These are phyloP conservation scores for Aspergillus mulundensis DNA, from an alignment of 495 filamentous ascomycete species.

Conservation along the genomic window DNA sequence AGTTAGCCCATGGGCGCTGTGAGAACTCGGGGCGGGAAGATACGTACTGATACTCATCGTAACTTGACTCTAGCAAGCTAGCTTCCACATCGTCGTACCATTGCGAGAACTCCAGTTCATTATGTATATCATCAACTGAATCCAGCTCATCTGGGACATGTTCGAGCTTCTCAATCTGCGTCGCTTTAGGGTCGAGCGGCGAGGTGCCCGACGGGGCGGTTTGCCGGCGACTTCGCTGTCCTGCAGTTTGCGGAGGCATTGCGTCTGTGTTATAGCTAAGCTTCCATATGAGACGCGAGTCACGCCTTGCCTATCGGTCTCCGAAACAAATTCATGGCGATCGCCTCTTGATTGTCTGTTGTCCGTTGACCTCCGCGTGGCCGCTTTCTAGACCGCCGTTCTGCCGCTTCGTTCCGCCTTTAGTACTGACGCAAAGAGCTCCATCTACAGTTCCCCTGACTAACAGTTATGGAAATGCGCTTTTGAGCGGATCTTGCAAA, in stretches of 20 bases:
- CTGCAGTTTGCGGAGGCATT: slow-evolving; percentile 27
- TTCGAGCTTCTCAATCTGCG: slow-evolving; percentile 23
- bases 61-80: slow-evolving; percentile 71
- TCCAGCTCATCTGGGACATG: slow-evolving; percentile 21
- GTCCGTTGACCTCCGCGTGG: slow-evolving; percentile 13
- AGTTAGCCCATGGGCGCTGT: slow-evolving; percentile 13
- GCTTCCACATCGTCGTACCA: slow-evolving; percentile 62
- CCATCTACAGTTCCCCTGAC: slow-evolving; percentile 7
- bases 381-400: slow-evolving; percentile 20
- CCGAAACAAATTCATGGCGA: neutral
- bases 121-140: slow-evolving; percentile 29
- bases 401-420: slow-evolving; percentile 36
- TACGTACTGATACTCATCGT: slow-evolving; percentile 77
- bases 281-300: neutral
- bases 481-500: slow-evolving; percentile 4
- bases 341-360: neutral
- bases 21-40: neutral
- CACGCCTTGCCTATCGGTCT: neutral
- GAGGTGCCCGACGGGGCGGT: slow-evolving; percentile 41
- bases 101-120: slow-evolving; percentile 57
- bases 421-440: slow-evolving; percentile 30
- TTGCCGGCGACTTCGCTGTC: slow-evolving; percentile 39
- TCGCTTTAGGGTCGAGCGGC: slow-evolving; percentile 28
- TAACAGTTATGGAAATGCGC: slow-evolving; percentile 4
- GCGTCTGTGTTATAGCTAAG: neutral